Evolutionary conservation across 2,329 filamentous ascomycete genomes (phyloP).

Genomic region (Talaromyces sp.): DNA sequence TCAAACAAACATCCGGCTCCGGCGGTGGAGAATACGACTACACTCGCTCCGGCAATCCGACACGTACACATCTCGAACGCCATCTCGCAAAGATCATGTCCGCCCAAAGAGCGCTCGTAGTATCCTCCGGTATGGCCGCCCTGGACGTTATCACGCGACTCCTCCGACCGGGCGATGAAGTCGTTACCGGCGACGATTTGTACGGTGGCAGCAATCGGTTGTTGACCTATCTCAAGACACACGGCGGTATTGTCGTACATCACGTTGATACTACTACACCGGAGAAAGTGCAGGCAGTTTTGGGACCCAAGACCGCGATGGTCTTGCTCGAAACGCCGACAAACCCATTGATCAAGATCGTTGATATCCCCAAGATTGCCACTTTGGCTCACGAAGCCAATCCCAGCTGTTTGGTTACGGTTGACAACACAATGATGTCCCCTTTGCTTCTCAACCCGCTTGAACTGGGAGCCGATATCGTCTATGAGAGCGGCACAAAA

Average conservation of each 20-base stretch:
- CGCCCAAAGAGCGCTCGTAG: slow-evolving; percentile 82
- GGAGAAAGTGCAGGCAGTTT: slow-evolving; percentile 63
- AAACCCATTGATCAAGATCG: slow-evolving; percentile 97
- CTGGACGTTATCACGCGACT: slow-evolving; percentile 93
- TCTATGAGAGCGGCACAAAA: slow-evolving; percentile 97
- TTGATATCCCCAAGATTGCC: slow-evolving; percentile 81
- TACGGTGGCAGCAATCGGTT: slow-evolving; percentile 95
- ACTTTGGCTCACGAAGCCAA: slow-evolving; percentile 73
- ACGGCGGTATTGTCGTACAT: slow-evolving; percentile 88
- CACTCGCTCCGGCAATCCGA: slow-evolving; percentile 95
- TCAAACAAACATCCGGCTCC: slow-evolving; percentile 81
- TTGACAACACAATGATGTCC: slow-evolving; percentile 99
- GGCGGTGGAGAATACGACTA: slow-evolving; percentile 95
- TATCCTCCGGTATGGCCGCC: slow-evolving; percentile 95
- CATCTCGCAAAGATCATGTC: slow-evolving; percentile 99
- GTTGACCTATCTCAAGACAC: slow-evolving; percentile 83
- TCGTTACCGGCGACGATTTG: slow-evolving; percentile 92
- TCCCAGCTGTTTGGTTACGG: slow-evolving; percentile 74
- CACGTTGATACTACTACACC: slow-evolving; percentile 90
- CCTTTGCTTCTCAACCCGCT: slow-evolving; percentile 91
- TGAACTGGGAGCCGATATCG: slow-evolving; percentile 89
- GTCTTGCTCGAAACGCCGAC: slow-evolving; percentile 94
- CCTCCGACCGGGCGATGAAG: slow-evolving; percentile 88
- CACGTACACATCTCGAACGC: slow-evolving; percentile 89
- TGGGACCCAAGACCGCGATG: slow-evolving; percentile 85